Evolutionary conservation across 257 asterid genomes (phyloP).

Genomic region (Solanum gracilifrons): DNA sequence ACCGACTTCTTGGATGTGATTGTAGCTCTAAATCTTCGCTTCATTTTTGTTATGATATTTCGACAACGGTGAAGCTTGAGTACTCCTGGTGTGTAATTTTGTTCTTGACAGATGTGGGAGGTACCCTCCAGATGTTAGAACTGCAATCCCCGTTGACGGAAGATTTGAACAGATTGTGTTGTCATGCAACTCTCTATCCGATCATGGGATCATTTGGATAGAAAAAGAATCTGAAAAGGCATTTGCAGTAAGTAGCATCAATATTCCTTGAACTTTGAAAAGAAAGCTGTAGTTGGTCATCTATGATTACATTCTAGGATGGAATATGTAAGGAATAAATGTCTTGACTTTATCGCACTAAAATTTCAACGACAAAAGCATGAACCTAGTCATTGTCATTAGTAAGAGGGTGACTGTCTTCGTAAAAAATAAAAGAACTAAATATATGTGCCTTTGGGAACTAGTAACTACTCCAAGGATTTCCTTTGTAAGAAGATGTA

Average conservation of each 20-base stretch:
- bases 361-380: neutral
- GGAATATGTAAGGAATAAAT: neutral
- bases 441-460: neutral
- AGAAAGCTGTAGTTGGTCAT: neutral
- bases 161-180: slow-evolving; percentile 94
- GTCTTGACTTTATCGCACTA: neutral
- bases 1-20: neutral
- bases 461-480: neutral
- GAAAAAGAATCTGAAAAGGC: slow-evolving; percentile 70
- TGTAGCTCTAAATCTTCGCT: neutral
- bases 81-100: neutral
- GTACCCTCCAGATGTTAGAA: slow-evolving; percentile 71
- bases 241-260: slow-evolving; percentile 44
- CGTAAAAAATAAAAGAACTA: neutral
- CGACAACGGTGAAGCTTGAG: neutral
- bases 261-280: neutral
- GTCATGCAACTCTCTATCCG: slow-evolving; percentile 69
- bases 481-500: neutral
- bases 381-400: neutral
- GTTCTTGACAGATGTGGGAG: slow-evolving; percentile 67
- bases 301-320: neutral
- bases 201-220: slow-evolving; percentile 73
- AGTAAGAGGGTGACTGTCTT: neutral
- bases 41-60: slow-evolving; percentile 8
- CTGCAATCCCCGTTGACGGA: slow-evolving; percentile 98